Base-by-base conservation (phyloP, 768 basidiomycete species). In the Sistotremastrum suecicum region DNA sequence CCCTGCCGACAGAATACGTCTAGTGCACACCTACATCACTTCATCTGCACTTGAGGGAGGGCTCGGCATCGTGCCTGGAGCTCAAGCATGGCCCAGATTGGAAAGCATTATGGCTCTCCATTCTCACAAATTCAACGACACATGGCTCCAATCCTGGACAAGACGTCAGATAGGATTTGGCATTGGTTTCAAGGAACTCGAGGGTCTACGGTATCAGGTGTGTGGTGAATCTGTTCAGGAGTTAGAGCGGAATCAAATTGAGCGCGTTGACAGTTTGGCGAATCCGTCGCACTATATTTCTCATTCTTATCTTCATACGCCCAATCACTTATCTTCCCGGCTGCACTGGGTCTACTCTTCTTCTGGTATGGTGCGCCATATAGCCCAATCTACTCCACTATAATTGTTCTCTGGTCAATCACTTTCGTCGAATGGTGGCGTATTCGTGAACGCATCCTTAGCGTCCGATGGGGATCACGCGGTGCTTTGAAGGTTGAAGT, bases 391-490 rank as follows among this genome's bases (percentile, higher is more conserved):
- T 97, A 90, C 59, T 88, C 88, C 0, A 62, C 72, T 44, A 62
- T 85, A 20, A 65, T 94, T 41, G 74, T 78, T n/a, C 45, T 90
- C 3, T 99, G 92, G 86, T 80, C 83, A 0, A 69, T 89, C 41
- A 60, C 73, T 12, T 94, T 92, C 55, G 83, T 92, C 50, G 91
- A 97, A 60, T 82, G 79, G 68, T 99, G 94, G 94, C 74, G 84
- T 31, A 73, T 95, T 35, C 76, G 76, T 48, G 87, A 98, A 61
- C 76, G 83, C 11, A 76, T 80, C 37, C 66, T 94, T n/a, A 77
- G 87, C 2, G 72, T 90, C 41, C 71, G 78, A 32, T 92, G 87
- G 70, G 83, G 84, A 3, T 86, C 83, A 0, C 75, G 76, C 30
- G 84, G 83, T 20, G 78, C 82, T 0, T 77, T 79, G 60, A 74